phyloP scores from a whole-genome alignment of 306 rosid species.

The Fragaria iinumae region DNA sequence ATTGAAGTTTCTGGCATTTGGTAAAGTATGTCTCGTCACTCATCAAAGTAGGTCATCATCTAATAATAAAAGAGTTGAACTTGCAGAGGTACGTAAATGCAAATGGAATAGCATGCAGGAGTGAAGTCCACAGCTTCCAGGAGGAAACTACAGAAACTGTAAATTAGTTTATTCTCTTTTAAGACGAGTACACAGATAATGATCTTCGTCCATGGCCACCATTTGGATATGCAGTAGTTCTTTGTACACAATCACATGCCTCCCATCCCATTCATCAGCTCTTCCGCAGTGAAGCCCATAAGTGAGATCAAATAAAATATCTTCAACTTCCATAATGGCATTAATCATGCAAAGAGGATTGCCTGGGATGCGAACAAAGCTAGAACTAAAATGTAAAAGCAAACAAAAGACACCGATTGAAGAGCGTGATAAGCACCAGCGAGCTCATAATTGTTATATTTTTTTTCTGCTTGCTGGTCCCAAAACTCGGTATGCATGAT shows the following conservation, averaged over 20 bases:
- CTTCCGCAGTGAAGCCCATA: neutral
- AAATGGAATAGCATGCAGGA: neutral
- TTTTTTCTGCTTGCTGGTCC: neutral
- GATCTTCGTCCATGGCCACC: neutral
- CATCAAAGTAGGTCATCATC: neutral
- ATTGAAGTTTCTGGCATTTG: neutral
- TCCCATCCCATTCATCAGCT: neutral
- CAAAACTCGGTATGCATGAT: neutral
- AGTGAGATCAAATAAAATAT: neutral
- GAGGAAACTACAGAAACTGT: neutral
- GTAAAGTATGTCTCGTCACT: neutral
- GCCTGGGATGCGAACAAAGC: neutral
- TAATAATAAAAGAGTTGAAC: neutral
- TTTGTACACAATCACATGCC: constrained; percentile 9
- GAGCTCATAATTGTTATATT: neutral
- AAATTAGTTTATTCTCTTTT: neutral
- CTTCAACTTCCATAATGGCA: neutral
- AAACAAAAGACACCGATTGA: neutral
- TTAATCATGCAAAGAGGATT: neutral
- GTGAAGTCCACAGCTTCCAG: neutral
- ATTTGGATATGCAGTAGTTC: neutral
- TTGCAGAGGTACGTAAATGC: neutral
- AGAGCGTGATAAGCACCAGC: neutral
- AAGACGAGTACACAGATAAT: neutral
- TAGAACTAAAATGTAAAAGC: neutral